Conservation (phyloP, 805 yeast species). For the Suhomyces canberraensis region DNA sequence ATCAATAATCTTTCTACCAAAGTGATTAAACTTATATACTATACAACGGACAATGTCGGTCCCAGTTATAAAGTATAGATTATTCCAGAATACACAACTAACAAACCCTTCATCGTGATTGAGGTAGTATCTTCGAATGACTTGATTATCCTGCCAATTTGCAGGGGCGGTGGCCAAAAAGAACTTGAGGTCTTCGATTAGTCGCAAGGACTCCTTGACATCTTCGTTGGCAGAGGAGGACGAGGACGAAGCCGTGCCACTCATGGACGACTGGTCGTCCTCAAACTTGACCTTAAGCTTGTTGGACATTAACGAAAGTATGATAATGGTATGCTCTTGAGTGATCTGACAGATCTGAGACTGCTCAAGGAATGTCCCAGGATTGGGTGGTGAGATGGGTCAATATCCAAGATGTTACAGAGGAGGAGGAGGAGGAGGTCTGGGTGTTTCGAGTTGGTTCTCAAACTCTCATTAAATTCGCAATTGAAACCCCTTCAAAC, state of each 20-base stretch:
- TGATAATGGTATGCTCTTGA: background rate
- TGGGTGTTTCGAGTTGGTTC: slow-evolving; percentile 4
- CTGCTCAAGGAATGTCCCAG: background rate
- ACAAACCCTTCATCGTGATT: slow-evolving; percentile 89
- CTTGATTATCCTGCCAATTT: slow-evolving; percentile 86
- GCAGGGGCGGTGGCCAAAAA: slow-evolving; percentile 93
- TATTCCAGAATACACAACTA: slow-evolving; percentile 91
- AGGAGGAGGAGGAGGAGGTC: background rate
- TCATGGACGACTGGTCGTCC: slow-evolving; percentile 7
- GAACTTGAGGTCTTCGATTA: slow-evolving; percentile 76
- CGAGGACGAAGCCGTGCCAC: no score
- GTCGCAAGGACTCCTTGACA: slow-evolving; percentile 48
- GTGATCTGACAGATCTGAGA: background rate
- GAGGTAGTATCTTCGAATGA: slow-evolving; percentile 78
- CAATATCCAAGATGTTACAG: background rate
- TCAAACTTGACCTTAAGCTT: slow-evolving; percentile 5
- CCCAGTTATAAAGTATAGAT: slow-evolving; percentile 85
- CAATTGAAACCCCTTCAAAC: slow-evolving; percentile 9
- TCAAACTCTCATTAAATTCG: slow-evolving; percentile 8
- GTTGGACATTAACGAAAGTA: slow-evolving; percentile 2
- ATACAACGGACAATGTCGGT: slow-evolving; percentile 94
- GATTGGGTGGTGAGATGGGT: background rate
- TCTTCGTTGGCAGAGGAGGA: no score
- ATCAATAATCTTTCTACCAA: slow-evolving; percentile 82
- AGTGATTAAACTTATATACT: slow-evolving; percentile 81